Percentiles rank a stretch among this genome's conserved stretches.
Evolutionary conservation across 148 eudicot species (phyloP).

Genomic region (Fallopia convolvulus): DNA sequence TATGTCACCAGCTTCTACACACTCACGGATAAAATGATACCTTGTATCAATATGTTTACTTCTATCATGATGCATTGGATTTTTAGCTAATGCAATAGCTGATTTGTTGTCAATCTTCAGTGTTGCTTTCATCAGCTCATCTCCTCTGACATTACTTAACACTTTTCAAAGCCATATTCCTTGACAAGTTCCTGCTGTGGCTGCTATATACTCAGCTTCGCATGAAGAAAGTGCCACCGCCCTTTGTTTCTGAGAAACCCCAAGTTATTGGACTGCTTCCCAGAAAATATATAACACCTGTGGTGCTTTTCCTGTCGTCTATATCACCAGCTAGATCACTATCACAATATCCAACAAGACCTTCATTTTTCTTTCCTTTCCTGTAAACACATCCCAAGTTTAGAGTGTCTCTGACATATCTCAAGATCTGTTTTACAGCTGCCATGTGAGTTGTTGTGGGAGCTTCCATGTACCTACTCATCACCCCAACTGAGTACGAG

Average conservation of each 20-base stretch:
- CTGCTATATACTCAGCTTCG: conserved; percentile 8
- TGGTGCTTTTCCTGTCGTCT: conserved; percentile 8
- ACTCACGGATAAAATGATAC: conserved; percentile 12
- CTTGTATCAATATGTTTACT: conserved; percentile 18
- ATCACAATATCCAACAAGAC: neutral
- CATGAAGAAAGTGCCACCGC: neutral
- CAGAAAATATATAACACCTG: neutral
- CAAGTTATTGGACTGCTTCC: neutral
- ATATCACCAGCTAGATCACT: neutral
- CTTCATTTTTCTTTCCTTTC: neutral
- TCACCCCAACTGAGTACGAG: neutral
- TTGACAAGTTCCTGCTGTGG: neutral
- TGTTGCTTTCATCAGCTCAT: neutral
- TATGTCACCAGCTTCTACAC: neutral
- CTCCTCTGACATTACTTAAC: neutral
- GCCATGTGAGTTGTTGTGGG: neutral
- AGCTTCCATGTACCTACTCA: conserved; percentile 1
- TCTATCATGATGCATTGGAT: conserved; percentile 16
- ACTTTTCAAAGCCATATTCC: neutral
- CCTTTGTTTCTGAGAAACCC: conserved; percentile 1
- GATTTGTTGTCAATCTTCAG: conserved; percentile 1
- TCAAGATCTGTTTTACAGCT: neutral
- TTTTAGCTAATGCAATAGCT: conserved; percentile 3
- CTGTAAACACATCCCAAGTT: neutral
- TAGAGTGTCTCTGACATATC: neutral